Base-by-base conservation (phyloP, 495 filamentous ascomycete species). In the Evernia prunastri region DNA sequence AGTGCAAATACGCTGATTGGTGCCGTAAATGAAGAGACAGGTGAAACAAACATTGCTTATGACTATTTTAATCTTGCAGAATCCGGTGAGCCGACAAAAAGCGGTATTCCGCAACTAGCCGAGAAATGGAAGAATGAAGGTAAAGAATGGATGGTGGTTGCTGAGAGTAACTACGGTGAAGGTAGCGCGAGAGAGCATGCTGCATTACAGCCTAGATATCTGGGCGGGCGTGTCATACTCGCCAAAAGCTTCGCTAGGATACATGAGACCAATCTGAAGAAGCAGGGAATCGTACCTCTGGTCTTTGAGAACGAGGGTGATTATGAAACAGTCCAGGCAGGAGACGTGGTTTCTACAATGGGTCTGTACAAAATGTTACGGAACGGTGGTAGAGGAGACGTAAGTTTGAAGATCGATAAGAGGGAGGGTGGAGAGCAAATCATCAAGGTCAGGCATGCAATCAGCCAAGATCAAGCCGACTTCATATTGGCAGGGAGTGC, bases 181-280 rank as follows among this genome's bases (percentile, higher is more conserved):
- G 94, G 94, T 10, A 92, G 87, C 45, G 94, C 94, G 33, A 83
- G 94, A 56, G 94, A 98, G 72, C 94, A 98, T 78, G 94, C 94
- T 9, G 94, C 94, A n/a, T 81, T 98, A 57, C 94, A 98, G 75
- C 94, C 94, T 17, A 80, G 94, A 1, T 97, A 94, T 75, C 85
- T 98, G 0, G 94, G 94, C 58, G 91, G 90, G 40, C 81, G 93
- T 20, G 76, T 96, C 69, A 90, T 98, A 54, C 84, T 97, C 31
- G 81, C 87, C 61, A 97, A 97, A 82, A 86, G 81, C 72, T 97
- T 98, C 73, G 94, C 94, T 4, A 83, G 94, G 51, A 98, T 98
- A 75, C 94, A 98, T 78, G 95, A 98, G 81, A 96, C 94, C 23
- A 98, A 98, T 77, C 78, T 98, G 37, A 98, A 98, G 86, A 97